Percentiles rank a stretch among this genome's conserved stretches.
Evolutionary conservation across 179 eudicot genomes (phyloP).

Genomic region (Beta macrorhiza): DNA sequence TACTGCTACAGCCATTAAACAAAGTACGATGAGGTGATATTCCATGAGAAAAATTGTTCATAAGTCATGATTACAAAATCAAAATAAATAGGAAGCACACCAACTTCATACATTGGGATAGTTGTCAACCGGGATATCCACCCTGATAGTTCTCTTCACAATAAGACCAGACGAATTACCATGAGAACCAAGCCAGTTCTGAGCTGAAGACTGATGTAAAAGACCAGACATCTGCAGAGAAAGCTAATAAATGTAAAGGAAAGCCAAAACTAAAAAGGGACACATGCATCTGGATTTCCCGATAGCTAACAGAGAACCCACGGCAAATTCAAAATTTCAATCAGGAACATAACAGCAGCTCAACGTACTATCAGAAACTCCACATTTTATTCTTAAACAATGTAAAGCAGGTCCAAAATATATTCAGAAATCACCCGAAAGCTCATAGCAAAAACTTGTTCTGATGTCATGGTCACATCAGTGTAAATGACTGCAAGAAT

Average conservation of each 20-base stretch:
- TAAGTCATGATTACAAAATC: neutral
- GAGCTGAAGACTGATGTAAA: constrained; percentile 69
- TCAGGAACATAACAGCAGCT: neutral
- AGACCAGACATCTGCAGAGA: constrained; percentile 67
- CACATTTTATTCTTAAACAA: constrained; percentile 7
- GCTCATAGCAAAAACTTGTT: constrained; percentile 1
- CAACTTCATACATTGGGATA: constrained; percentile 77
- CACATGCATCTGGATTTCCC: neutral
- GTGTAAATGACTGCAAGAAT: neutral
- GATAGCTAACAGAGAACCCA: constrained; percentile 1
- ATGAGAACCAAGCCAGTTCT: constrained; percentile 83
- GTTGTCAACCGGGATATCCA: constrained; percentile 88
- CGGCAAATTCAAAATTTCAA: neutral
- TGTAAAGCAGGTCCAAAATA: neutral
- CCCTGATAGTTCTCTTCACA: constrained; percentile 89
- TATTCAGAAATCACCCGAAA: constrained; percentile 3
- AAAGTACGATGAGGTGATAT: constrained; percentile 25
- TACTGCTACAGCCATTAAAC: constrained; percentile 50
- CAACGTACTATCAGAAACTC: constrained; percentile 19
- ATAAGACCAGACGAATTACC: constrained; percentile 83
- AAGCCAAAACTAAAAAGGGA: neutral
- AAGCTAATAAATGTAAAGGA: constrained; percentile 7
- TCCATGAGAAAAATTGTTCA: neutral
- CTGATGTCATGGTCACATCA: neutral
- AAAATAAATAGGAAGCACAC: constrained; percentile 23